Conservation (phyloP, 495 filamentous ascomycete species). For the Hypomontagnella submonticulosa region DNA sequence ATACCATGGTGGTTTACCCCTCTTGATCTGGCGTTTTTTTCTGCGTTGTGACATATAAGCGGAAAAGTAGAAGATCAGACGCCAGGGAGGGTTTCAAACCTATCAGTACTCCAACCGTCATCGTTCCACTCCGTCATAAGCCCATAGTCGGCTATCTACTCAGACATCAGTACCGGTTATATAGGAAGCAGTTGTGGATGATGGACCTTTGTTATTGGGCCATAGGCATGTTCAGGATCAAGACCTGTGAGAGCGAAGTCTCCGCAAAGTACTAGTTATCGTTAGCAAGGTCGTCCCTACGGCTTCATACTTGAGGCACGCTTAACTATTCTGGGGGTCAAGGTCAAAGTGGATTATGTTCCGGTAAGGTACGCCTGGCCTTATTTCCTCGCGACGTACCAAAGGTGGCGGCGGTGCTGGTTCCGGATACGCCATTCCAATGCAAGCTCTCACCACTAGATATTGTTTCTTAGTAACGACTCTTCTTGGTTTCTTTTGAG, state of each 20-base stretch:
- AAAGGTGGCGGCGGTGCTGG: neutral
- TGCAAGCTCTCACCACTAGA: slow-evolving; percentile 9
- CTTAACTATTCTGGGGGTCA: slow-evolving; percentile 21
- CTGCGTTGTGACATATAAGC: neutral
- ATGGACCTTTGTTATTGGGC: slow-evolving; percentile 12
- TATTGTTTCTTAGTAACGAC: neutral
- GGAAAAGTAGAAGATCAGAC: neutral
- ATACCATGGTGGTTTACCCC: slow-evolving; percentile 3
- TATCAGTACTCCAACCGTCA: no score
- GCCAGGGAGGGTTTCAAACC: neutral
- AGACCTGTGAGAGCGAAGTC: neutral
- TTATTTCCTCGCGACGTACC: neutral
- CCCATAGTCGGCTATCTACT: slow-evolving; percentile 23
- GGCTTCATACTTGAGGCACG: neutral
- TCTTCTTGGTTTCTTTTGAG: neutral
- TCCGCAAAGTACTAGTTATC: slow-evolving; percentile 9
- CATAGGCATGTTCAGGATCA: neutral
- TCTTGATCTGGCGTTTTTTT: neutral
- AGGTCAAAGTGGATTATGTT: slow-evolving; percentile 24
- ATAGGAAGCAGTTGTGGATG: neutral
- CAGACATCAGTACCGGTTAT: slow-evolving; percentile 4
- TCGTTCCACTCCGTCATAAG: neutral
- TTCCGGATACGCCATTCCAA: slow-evolving; percentile 19
- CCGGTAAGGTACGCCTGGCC: neutral
- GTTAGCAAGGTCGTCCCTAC: neutral